Evolutionary conservation across 139 green algal species (phyloP).

Genomic region (Closterium sp.): DNA sequence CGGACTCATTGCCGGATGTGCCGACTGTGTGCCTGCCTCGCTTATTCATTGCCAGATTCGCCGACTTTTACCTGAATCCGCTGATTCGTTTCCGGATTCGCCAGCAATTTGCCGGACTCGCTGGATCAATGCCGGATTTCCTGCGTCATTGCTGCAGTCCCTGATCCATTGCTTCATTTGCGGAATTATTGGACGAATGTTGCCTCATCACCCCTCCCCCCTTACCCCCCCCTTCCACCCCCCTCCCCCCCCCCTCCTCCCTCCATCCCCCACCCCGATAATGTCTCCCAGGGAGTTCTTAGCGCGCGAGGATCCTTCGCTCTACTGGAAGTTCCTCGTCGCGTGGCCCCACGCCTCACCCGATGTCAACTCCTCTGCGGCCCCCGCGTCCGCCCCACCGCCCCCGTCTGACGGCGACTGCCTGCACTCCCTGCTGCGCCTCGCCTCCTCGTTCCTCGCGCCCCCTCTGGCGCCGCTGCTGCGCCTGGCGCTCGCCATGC

Average conservation of each 20-base stretch:
- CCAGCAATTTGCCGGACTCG: too few relatives aligned
- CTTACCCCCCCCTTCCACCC: background rate
- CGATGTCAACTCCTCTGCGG: background rate
- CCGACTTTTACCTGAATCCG: too few relatives aligned
- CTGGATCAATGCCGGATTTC: background rate
- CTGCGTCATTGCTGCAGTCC: background rate
- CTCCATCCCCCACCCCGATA: background rate
- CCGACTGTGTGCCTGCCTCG: too few relatives aligned
- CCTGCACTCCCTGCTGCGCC: constrained; percentile 9
- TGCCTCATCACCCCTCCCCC: background rate
- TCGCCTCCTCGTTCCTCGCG: constrained; percentile 2
- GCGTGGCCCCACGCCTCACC: background rate
- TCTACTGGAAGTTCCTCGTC: constrained; percentile 40
- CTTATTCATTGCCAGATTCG: too few relatives aligned
- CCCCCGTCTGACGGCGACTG: constrained; percentile 21
- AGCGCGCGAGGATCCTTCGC: background rate
- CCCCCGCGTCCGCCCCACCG: background rate
- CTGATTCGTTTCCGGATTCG: too few relatives aligned
- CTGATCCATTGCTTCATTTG: background rate
- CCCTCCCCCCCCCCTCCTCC: background rate
- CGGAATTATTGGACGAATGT: background rate
- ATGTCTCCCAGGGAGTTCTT: constrained; percentile 44
- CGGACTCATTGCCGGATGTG: too few relatives aligned
- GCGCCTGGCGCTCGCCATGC: constrained; percentile 37
- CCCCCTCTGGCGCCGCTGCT: constrained; percentile 15